These are phyloP conservation scores for Hyphopichia burtonii DNA, from an alignment of 1,139 yeast genomes.

Conservation along the genomic window DNA sequence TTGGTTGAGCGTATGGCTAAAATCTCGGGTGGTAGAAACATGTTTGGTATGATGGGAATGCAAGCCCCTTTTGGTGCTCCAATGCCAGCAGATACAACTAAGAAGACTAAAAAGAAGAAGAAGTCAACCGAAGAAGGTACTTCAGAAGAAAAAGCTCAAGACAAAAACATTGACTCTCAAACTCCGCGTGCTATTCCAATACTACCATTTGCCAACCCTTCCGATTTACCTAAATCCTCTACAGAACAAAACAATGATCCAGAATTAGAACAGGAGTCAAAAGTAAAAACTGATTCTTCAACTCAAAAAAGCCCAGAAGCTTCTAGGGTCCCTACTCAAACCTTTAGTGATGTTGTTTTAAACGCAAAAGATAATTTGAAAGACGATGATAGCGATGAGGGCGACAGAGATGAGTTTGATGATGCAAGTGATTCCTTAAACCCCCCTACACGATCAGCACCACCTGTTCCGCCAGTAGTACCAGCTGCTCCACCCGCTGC, in stretches of 20 bases:
- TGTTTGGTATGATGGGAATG: constrained; percentile 80
- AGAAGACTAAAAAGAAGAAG: constrained; percentile 10
- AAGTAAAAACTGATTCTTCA: background rate
- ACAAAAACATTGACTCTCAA: constrained; percentile 8
- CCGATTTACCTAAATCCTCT: constrained; percentile 23
- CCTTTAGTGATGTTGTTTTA: background rate
- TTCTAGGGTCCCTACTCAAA: background rate
- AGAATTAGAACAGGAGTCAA: constrained; percentile 11
- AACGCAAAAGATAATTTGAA: background rate
- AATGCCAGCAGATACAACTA: constrained; percentile 14
- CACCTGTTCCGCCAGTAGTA: constrained; percentile 10
- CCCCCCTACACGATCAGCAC: constrained; percentile 9
- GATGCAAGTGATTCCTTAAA: constrained; percentile 5
- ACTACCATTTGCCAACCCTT: constrained; percentile 43
- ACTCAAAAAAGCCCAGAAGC: constrained; percentile 5
- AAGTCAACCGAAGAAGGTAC: constrained; percentile 6
- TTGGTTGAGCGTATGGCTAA: constrained; percentile 95
- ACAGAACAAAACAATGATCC: background rate
- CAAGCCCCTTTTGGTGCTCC: constrained; percentile 35
- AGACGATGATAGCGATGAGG: background rate
- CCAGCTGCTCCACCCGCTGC: constrained; percentile 2
- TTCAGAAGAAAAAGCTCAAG: constrained; percentile 10
- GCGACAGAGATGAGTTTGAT: constrained; percentile 4
- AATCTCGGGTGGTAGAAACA: constrained; percentile 87
- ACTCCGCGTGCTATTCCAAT: constrained; percentile 46